Percentiles rank a stretch among this genome's conserved stretches.
These are phyloP conservation scores for Trichoderma erinaceum DNA, from an alignment of 495 filamentous ascomycete genomes.

Conservation along the genomic window DNA sequence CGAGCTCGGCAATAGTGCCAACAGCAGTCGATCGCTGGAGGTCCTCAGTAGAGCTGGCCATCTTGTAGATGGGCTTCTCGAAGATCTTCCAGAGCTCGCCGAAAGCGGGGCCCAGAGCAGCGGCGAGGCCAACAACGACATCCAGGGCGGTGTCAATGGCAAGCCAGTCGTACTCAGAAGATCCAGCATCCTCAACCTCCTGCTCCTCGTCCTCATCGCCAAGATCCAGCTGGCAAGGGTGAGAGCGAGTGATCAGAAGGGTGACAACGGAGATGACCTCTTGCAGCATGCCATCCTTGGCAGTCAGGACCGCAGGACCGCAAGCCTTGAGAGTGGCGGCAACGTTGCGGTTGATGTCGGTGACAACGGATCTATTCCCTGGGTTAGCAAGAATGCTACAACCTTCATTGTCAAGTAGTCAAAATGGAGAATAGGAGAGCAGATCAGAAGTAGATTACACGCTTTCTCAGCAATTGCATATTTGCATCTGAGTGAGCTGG, in stretches of 20 bases:
- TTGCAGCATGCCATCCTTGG: conserved; percentile 56
- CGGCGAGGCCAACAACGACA: conserved; percentile 73
- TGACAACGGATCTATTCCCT: conserved; percentile 71
- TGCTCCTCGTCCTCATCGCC: conserved; percentile 67
- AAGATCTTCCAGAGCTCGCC: conserved; percentile 87
- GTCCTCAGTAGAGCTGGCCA: conserved; percentile 73
- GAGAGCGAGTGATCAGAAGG: conserved; percentile 77
- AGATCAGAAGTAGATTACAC: conserved; percentile 40
- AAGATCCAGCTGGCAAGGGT: conserved; percentile 88
- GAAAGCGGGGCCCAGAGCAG: conserved; percentile 76
- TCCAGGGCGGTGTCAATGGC: conserved; percentile 92
- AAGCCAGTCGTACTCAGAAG: conserved; percentile 95
- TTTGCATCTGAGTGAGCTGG: conserved; percentile 98
- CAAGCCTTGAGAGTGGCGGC: conserved; percentile 89
- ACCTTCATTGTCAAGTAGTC: background rate
- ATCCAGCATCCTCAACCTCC: conserved; percentile 62
- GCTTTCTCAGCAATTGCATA: conserved; percentile 83
- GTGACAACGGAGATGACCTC: conserved; percentile 55
- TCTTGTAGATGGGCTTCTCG: conserved; percentile 82
- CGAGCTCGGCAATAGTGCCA: conserved; percentile 88
- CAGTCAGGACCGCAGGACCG: conserved; percentile 78
- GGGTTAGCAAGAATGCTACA: background rate
- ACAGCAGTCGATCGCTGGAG: conserved; percentile 83
- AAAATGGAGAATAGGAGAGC: conserved; percentile 18
- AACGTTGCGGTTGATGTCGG: conserved; percentile 91